Conservation (phyloP, 108 stramenopile species). For the Nitzschia sp. region DNA sequence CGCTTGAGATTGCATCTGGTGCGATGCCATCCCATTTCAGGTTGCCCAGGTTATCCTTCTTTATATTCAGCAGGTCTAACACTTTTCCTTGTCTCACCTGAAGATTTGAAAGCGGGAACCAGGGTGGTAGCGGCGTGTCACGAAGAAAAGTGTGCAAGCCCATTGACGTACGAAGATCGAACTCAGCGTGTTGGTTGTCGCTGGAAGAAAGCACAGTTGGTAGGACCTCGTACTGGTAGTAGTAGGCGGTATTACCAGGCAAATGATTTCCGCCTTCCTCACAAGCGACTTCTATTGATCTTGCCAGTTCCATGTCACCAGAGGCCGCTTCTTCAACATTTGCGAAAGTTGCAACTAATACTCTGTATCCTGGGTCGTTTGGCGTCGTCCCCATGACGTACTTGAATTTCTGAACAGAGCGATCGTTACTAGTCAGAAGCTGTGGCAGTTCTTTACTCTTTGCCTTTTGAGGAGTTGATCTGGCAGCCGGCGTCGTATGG, state of each 20-base stretch:
- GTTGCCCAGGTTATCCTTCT: slow-evolving; percentile 44
- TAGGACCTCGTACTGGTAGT: slow-evolving; percentile 55
- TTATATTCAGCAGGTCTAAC: slow-evolving; percentile 49
- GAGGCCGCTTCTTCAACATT: slow-evolving; percentile 44
- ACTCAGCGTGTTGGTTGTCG: slow-evolving; percentile 1
- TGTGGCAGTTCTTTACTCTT: background rate
- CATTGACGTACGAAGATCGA: slow-evolving; percentile 33
- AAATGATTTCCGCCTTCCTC: slow-evolving; percentile 50
- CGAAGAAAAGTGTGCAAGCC: slow-evolving; percentile 53
- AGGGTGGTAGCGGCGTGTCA: slow-evolving; percentile 48
- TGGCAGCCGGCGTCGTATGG: background rate
- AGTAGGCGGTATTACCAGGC: slow-evolving; percentile 27
- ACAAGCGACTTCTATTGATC: slow-evolving; percentile 39
- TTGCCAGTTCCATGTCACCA: slow-evolving; percentile 20
- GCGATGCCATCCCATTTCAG: slow-evolving; percentile 27
- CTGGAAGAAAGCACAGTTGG: slow-evolving; percentile 17
- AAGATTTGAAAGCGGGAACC: slow-evolving; percentile 59
- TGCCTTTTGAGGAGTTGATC: background rate
- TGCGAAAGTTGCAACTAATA: slow-evolving; percentile 53
- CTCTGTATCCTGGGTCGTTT: slow-evolving; percentile 39
- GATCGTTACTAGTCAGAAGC: background rate
- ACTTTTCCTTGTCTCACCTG: slow-evolving; percentile 29
- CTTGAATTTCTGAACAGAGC: slow-evolving; percentile 52
- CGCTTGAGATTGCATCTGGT: background rate
- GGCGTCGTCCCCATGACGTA: slow-evolving; percentile 14